Conservation (phyloP, 768 basidiomycete genomes). For the Tremella yokohamensis region DNA sequence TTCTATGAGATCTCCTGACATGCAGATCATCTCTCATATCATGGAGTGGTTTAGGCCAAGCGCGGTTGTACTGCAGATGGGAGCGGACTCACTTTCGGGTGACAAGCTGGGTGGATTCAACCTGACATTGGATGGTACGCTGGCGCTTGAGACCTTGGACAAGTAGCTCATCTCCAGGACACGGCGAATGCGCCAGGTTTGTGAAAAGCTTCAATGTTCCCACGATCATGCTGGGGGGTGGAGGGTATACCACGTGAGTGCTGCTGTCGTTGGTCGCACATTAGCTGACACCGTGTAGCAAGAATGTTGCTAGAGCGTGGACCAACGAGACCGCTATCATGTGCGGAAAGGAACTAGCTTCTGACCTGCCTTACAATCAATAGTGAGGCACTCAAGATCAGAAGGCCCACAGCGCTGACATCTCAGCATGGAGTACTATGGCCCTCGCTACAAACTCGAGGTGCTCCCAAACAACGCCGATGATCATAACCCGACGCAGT, state of each 20-base stretch:
- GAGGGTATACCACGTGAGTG: constrained; percentile 79
- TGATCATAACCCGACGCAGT: constrained; percentile 78
- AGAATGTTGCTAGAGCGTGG: constrained; percentile 93
- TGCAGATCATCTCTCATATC: constrained; percentile 73
- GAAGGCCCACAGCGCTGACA: neutral
- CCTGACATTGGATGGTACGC: constrained; percentile 71
- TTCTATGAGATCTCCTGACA: neutral
- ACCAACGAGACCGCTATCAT: constrained; percentile 95
- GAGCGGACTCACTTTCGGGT: constrained; percentile 89
- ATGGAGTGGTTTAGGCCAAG: constrained; percentile 83
- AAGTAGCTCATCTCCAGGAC: constrained; percentile 56
- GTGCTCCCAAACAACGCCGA: constrained; percentile 92
- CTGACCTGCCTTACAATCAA: constrained; percentile 52
- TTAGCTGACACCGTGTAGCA: constrained; percentile 48
- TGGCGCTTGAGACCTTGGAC: neutral
- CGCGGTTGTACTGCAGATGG: constrained; percentile 88
- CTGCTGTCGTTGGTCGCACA: neutral
- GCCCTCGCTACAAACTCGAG: constrained; percentile 87
- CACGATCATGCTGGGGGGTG: constrained; percentile 86
- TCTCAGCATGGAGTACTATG: constrained; percentile 95
- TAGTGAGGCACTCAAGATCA: constrained; percentile 39
- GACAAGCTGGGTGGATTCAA: constrained; percentile 97
- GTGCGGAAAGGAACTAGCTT: constrained; percentile 69
- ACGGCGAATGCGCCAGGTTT: constrained; percentile 85
- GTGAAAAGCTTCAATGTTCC: constrained; percentile 78